A percentile compares a stretch with the other conserved stretches of the same genome.
phyloP scores from a whole-genome alignment of 2,329 filamentous ascomycete species.

The Escovopsis weberi region DNA sequence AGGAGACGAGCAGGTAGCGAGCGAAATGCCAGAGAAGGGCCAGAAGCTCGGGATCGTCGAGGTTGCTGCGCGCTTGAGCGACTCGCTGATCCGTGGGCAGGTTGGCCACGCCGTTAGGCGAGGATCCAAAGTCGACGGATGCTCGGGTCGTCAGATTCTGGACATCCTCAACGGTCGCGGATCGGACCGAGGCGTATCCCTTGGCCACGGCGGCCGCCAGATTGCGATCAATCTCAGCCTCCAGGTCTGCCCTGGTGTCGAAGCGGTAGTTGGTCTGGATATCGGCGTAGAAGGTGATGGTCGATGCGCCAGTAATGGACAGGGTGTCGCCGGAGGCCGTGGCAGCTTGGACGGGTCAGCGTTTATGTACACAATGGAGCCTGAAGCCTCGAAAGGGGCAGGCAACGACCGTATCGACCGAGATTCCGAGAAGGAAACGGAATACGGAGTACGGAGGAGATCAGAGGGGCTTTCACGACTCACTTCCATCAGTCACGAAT shows the following conservation, averaged over 20 bases:
- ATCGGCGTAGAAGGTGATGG: slow-evolving; percentile 14
- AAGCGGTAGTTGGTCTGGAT: slow-evolving; percentile 14
- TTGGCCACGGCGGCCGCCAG: slow-evolving; percentile 8
- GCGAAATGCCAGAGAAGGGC: slow-evolving; percentile 14
- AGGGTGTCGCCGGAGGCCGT: slow-evolving; percentile 7
- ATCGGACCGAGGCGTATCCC: slow-evolving; percentile 7
- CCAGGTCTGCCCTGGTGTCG: slow-evolving; percentile 8
- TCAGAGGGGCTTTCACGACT: not conserved
- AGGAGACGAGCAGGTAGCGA: slow-evolving; percentile 11
- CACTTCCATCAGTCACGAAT: slow-evolving; percentile 9
- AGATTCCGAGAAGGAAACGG: too few species aligned
- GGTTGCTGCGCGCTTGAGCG: slow-evolving; percentile 2
- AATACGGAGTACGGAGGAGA: not conserved
- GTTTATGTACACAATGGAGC: not conserved
- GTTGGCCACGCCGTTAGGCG: slow-evolving; percentile 5
- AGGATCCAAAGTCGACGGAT: slow-evolving; percentile 10
- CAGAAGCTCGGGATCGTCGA: slow-evolving; percentile 9
- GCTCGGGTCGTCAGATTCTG: slow-evolving; percentile 9
- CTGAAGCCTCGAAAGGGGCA: too few species aligned
- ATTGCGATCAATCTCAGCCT: slow-evolving; percentile 11
- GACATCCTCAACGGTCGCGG: slow-evolving; percentile 10
- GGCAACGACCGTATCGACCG: too few species aligned
- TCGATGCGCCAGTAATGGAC: slow-evolving; percentile 9
- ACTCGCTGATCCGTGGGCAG: slow-evolving; percentile 6
- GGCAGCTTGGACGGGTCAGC: slow-evolving; percentile 3